A percentile compares a stretch with the other conserved stretches of the same genome.
These are phyloP conservation scores for Osmanthus fragrans DNA, from an alignment of 257 asterid genomes.

Conservation along the genomic window DNA sequence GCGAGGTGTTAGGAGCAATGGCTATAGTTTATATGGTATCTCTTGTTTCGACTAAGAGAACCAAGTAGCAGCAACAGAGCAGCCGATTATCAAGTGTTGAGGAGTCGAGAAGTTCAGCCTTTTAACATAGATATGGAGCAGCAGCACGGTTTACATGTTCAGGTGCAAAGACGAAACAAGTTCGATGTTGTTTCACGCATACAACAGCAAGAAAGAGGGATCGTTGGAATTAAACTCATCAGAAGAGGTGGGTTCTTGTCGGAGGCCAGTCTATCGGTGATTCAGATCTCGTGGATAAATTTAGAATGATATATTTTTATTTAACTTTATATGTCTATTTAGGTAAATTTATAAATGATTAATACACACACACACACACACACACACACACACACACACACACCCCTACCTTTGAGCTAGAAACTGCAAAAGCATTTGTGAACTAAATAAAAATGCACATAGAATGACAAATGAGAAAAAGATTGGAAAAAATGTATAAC, in stretches of 20 bases:
- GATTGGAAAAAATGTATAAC: too few relatives aligned
- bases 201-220: conserved; percentile 54
- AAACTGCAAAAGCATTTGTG: too few relatives aligned
- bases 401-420: too few relatives aligned
- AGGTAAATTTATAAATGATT: too few relatives aligned
- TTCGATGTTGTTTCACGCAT: conserved; percentile 47
- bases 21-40: conserved; percentile 43
- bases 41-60: conserved; percentile 49
- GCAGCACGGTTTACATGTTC: conserved; percentile 49
- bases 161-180: conserved; percentile 73
- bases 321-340: too few relatives aligned
- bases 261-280: conserved; percentile 68
- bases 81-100: conserved; percentile 44
- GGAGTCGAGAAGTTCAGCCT: conserved; percentile 52
- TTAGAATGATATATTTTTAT: too few relatives aligned
- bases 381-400: too few relatives aligned
- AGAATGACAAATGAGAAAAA: too few relatives aligned
- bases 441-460: not conserved
- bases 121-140: conserved; percentile 57
- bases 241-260: conserved; percentile 52
- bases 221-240: conserved; percentile 54
- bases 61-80: conserved; percentile 38
- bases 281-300: conserved; percentile 62
- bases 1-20: conserved; percentile 38
- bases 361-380: too few relatives aligned